Evolutionary conservation across 208 protist genomes (phyloP).

Genomic region (Wallacemonas sp.): DNA sequence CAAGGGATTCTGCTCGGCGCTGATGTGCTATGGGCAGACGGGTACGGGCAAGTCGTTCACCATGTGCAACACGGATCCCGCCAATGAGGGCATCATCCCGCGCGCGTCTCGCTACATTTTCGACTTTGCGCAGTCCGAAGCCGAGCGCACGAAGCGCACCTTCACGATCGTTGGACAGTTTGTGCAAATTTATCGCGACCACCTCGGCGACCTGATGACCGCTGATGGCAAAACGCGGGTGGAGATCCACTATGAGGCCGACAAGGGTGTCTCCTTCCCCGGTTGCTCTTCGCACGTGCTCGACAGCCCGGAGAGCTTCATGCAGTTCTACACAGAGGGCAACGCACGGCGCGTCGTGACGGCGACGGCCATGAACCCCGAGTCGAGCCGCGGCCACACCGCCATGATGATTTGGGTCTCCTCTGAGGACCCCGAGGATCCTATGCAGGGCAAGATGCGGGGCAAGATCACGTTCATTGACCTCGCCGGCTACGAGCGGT

Average conservation of each 20-base stretch:
- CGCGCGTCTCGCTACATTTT: constrained; percentile 77
- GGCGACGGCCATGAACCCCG: constrained; percentile 89
- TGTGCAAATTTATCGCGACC: constrained; percentile 90
- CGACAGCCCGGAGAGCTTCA: constrained; percentile 59
- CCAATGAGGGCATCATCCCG: constrained; percentile 86
- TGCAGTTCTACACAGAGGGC: constrained; percentile 80
- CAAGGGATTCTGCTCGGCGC: constrained; percentile 81
- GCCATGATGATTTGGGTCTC: constrained; percentile 75
- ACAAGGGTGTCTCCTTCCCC: constrained; percentile 67
- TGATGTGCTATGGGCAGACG: constrained; percentile 94
- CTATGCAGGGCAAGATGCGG: constrained; percentile 36
- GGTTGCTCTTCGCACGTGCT: constrained; percentile 70
- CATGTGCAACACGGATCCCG: constrained; percentile 84
- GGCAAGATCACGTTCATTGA: constrained; percentile 92
- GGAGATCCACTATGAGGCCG: constrained; percentile 72
- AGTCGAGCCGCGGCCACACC: constrained; percentile 87
- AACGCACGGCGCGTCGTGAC: constrained; percentile 82
- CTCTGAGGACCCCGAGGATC: constrained; percentile 55
- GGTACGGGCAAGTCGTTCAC: constrained; percentile 92
- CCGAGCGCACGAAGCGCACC: constrained; percentile 11
- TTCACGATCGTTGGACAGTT: constrained; percentile 75
- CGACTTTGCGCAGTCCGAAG: constrained; percentile 32
- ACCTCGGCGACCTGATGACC: constrained; percentile 83
- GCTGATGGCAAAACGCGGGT: constrained; percentile 61
- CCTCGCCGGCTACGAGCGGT: constrained; percentile 88